Conservation (phyloP, 345 rosid genomes). For the Carallia brachiata region DNA sequence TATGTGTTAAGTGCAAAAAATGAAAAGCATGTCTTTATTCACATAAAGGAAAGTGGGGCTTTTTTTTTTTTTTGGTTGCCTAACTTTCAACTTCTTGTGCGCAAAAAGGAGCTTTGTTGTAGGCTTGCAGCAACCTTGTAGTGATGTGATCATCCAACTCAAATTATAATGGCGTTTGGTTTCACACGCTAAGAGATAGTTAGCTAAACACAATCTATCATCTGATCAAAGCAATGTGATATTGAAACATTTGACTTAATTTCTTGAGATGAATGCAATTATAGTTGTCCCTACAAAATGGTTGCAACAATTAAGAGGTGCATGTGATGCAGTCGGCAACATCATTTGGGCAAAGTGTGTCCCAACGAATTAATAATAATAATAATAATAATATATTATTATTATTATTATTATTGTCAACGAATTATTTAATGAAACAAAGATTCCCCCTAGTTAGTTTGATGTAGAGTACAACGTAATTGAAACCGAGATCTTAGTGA, state of each 20-base stretch:
- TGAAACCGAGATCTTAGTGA: background rate
- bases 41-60: background rate
- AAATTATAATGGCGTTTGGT: background rate
- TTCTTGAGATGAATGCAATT: background rate
- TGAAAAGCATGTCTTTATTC: no score
- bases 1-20: no score
- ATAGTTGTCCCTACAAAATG: constrained; percentile 10
- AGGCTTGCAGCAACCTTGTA: background rate
- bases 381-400: no score
- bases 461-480: background rate
- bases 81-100: constrained; percentile 1
- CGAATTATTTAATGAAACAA: background rate
- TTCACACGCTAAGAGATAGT: background rate
- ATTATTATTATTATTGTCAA: no score
- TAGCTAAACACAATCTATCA: background rate
- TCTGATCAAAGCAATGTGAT: background rate
- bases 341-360: background rate
- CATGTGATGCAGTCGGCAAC: constrained; percentile 9
- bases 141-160: background rate
- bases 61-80: background rate
- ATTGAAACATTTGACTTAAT: background rate
- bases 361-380: background rate
- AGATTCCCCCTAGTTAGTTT: background rate
- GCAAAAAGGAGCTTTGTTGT: background rate
- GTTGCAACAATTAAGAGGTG: constrained; percentile 3